Evolutionary conservation across 352 stramenopile genomes (phyloP), one percentile per base, ranked within the genome.

Genomic region (Globisporangium yorkense): DNA sequence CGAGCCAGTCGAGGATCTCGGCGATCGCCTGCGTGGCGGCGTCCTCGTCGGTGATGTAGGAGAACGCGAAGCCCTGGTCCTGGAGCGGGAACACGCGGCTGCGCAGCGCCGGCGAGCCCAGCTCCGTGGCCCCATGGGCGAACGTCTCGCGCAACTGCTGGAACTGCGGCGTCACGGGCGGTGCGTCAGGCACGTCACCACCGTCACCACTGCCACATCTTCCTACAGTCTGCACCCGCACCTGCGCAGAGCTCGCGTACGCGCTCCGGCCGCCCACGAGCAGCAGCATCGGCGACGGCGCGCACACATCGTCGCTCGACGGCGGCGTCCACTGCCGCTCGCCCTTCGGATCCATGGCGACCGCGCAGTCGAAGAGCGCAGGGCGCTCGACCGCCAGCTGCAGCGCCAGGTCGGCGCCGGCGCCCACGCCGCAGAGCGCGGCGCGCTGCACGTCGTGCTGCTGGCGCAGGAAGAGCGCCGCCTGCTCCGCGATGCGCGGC

Each of bases 31-130:
- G 82, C 44, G 86, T 96, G 21, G 82, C 86, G 29, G 86, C 84
- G 63, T 96, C 86, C 82, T 96, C 86, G 72, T 96, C 81, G 48
- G 82, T 92, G 79, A 96, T 94, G 78, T 84, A 79, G 63, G 78
- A 90, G 72, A 94, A 94, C 54, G 83, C 84, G 62, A 96, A 96
- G 20, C 83, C 79, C 54, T 77, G 81, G 54, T 64, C 67, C 63
- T 94, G 86, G 63, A 87, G 84, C n/a, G 77, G 57, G 44, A 93
- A 88, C 33, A 80, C 67, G 51, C 74, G 71, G 56, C 60, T 57
- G 33, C 70, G 67, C 33, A 91, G 65, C 18, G 31, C 56, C 6
- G 13, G 41, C 39, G 73, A 80, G 5, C 65, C 64, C 31, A 56
- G 54, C 29, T 55, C 52, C 1, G 59, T 53, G 13, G 43, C 44